Percentiles rank a stretch among this genome's conserved stretches.
Evolutionary conservation across 2,329 filamentous ascomycete species (phyloP).

Genomic region (Monilinia fructigena): DNA sequence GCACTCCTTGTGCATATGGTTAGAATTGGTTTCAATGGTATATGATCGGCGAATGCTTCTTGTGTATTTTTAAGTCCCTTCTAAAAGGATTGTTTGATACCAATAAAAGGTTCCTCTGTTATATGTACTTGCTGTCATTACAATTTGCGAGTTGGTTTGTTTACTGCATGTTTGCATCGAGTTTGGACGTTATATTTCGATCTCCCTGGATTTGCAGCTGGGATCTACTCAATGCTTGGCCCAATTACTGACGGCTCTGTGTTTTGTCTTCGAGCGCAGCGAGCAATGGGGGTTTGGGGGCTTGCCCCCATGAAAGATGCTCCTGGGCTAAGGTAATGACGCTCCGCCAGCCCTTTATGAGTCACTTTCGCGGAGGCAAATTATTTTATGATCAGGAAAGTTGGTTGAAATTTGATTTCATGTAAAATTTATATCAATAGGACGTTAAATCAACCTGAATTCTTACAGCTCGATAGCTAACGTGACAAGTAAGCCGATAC

Average conservation of each 20-base stretch:
- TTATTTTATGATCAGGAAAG: not conserved
- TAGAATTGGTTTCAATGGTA: not conserved
- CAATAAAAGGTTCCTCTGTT: not conserved
- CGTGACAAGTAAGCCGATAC: not conserved
- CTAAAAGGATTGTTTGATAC: not conserved
- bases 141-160: not conserved
- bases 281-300: not conserved
- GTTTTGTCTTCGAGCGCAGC: not conserved
- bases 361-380: too few species aligned
- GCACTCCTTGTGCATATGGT: not conserved
- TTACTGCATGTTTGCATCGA: not conserved
- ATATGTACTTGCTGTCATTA: not conserved
- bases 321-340: not conserved
- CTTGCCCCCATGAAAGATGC: not conserved
- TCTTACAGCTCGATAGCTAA: not conserved
- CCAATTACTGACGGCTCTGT: not conserved
- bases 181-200: not conserved
- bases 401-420: not conserved
- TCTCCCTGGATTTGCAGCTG: not conserved
- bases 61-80: not conserved
- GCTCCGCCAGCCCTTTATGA: too few species aligned
- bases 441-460: not conserved
- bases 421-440: not conserved
- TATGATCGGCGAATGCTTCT: not conserved
- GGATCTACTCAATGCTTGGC: not conserved